Base-by-base conservation (phyloP, 768 basidiomycete genomes). In the Trametes cingulata region DNA sequence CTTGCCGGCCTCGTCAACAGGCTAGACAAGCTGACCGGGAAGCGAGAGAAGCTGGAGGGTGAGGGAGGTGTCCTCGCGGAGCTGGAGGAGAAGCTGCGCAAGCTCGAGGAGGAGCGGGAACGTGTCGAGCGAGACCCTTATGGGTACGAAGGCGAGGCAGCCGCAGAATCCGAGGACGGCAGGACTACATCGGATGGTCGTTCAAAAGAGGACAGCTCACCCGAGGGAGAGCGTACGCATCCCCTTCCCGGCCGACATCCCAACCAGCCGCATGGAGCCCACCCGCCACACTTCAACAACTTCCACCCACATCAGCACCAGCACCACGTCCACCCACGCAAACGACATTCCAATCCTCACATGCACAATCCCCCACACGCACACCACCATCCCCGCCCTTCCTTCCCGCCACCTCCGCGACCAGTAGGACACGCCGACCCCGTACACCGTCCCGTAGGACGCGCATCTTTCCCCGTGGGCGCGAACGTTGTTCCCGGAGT, bases 31-130 rank as follows among this genome's bases (percentile, higher is more conserved):
- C 72, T 93, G 53, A 78, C 70, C 27, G 77, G 74, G 56, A 88
- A 86, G 76, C 80, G 79, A 67, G 90, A 91, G 52, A 88, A 82
- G 69, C 71, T 91, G 52, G 88, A 90, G 68, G 74, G 67, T 5
- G 74, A 73, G 29, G 74, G 68, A 29, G 71, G 71, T 15, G 58
- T 80, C 14, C 77, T 93, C 17, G 80, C 80, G 1, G 89, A 89
- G 60, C 77, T 93, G 41, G 90, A 91, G 72, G 80, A 82, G 49
- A 83, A 86, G 70, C 75, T 93, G 42, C 75, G 75, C 59, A 81
- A 81, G 42, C 73, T 90, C 50, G 80, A 83, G 64, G 75, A 75
- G 24, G 86, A 92, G 71, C 81, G 90, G 20, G 84, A 86, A 68
- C 54, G 75, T 58, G 62, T 76, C 52, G 72, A 77, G 59, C 48